Evolutionary conservation across 2,329 filamentous ascomycete genomes (phyloP), one percentile per base, ranked within the genome.

Genomic region (Curvularia sp.): DNA sequence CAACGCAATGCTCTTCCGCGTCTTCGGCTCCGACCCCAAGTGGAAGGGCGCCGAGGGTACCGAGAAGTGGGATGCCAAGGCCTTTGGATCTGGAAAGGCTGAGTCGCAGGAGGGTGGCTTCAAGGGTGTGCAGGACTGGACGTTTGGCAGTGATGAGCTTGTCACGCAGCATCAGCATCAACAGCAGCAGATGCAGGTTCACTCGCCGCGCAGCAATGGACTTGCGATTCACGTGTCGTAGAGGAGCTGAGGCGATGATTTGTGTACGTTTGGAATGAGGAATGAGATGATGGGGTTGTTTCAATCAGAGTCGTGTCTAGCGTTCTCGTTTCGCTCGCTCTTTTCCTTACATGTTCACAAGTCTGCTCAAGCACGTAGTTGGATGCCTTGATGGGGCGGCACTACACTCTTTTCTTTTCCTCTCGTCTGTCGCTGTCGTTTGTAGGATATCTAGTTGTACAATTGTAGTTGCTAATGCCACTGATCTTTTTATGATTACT

Each of bases 1-100:
- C 52, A 82, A 81, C 49, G 77, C 76, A 0, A 75, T 81, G 48
- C 50, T 84, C 6, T 82, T 81, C 69, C 64, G 71, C 5, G 69
- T 71, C 18, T 84, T 79, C 61, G 70, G 70, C 4, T 39, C 39
- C 3, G 66, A 73, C 20, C 55, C 64, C 4, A 73, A 77, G 28
- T 70, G 83, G 66, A 77, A 79, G 64, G 77, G 75, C 0, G 68
- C 77, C 0, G 77, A 80, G 57, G 80, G 80, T 1, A 78, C 81
- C 0, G 81, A 83, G 72, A 82, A 80, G 71, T 83, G 81, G 82
- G 70, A 77, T 53, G 68, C 79, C 12, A 81, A 82, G 68, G 72
- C 66, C 0, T 83, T 79, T 64, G 81, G 81, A 0, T 54, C 58
- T 7, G 82, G 82, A 3, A 82, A 81, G 71, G 82, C 82, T 1